Base-by-base conservation (phyloP, 306 rosid species). In the Vigna hirtella region DNA sequence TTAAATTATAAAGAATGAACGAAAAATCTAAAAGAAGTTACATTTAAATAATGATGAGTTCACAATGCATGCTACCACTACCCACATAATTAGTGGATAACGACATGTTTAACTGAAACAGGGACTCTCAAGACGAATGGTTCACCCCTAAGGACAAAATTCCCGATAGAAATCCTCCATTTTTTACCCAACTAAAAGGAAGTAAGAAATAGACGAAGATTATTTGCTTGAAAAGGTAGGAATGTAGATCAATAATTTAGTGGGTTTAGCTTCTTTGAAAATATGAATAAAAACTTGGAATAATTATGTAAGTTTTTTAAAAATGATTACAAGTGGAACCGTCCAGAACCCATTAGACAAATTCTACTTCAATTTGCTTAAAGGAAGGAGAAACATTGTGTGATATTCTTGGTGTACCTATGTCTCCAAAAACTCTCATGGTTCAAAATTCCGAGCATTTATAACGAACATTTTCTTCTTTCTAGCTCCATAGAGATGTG, bases 401-500 rank as follows among this genome's bases (percentile, higher is more conserved):
- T 63, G 20, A 9, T 49, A 65, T 66, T 79, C 16, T 40, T 66
- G 62, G 6, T 59, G 63, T 64, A 53, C 76, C 72, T 79, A 82
- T 82, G 59, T 32, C 76, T 73, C 82, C 80, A 40, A 55, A 80
- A 72, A 74, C 74, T 57, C 69, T 70, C 62, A 15, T 67, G 79
- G 57, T 84, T 70, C 85, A 67, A 82, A 82, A 73, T 61, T 66
- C 73, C 32, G 45, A 72, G 72, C 47, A 61, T 30, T 28, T 10
- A 42, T 30, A 10, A 55, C 15, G 65, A 74, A 38, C 51, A 76
- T 14, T 72, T 75, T 84, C 70, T 45, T 63, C 72, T 87, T 79
- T 83, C 45, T 28, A 79, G 85, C 89, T 85, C 83, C 74, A 34
- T 73, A 34, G 48, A 59, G 80, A 36, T 51, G 28, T 30, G 87